These are phyloP conservation scores for Yamadazyma taylorii DNA, from an alignment of 1,139 yeast species.

Conservation along the genomic window DNA sequence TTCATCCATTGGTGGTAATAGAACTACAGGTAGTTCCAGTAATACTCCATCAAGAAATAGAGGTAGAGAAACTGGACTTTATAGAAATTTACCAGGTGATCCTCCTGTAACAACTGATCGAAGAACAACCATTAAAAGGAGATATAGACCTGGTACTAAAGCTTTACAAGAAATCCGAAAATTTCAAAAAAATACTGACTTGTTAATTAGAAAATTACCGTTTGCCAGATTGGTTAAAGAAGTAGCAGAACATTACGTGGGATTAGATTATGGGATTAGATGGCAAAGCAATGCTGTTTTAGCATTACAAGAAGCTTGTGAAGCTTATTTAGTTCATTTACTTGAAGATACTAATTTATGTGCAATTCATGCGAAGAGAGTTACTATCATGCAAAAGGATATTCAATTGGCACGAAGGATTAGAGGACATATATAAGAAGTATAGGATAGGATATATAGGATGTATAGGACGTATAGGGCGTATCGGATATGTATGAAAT, in stretches of 20 bases:
- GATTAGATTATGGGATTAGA: conserved; percentile 59
- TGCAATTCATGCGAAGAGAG: conserved; percentile 91
- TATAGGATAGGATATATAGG: not conserved
- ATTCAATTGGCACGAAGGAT: conserved; percentile 88
- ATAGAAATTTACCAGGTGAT: conserved; percentile 4
- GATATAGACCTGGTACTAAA: conserved; percentile 70
- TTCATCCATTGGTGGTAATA: conserved; percentile 1
- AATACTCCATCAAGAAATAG: conserved; percentile 4
- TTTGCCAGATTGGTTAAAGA: conserved; percentile 86
- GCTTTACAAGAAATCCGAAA: conserved; percentile 78
- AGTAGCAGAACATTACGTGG: conserved; percentile 69
- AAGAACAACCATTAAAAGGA: conserved; percentile 34
- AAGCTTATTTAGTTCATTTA: conserved; percentile 81
- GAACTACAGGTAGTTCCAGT: conserved; percentile 1
- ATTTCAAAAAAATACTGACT: conserved; percentile 76
- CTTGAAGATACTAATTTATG: conserved; percentile 89
- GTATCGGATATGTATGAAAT: no score
- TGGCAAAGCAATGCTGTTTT: conserved; percentile 90
- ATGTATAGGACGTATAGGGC: no score
- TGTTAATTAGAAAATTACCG: conserved; percentile 81
- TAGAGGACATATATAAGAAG: conserved; percentile 51
- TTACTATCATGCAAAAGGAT: conserved; percentile 92
- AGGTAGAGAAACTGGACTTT: conserved; percentile 11
- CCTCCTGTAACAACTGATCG: conserved; percentile 13
- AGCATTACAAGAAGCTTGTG: conserved; percentile 92